Base-by-base conservation (phyloP, 305 asterid genomes). In the Salvia sclarea region DNA sequence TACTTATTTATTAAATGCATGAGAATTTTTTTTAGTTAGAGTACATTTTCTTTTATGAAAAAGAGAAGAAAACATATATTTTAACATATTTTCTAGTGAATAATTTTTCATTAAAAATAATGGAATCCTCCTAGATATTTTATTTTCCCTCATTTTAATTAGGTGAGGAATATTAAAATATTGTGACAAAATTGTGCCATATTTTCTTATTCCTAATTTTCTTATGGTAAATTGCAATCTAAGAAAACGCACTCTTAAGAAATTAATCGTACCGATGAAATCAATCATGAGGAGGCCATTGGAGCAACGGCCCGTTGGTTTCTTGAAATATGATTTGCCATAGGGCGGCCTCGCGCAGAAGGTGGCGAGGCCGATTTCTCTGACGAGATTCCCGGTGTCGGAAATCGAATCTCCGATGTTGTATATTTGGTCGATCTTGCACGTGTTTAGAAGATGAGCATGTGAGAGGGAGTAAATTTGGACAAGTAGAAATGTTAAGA, bases 241-340 rank as follows among this genome's bases (percentile, higher is more conserved):
- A n/a, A n/a, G n/a, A n/a, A n/a, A n/a, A n/a, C n/a, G n/a, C n/a
- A n/a, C n/a, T 0, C 3, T 30, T 2, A 30, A 0, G 6, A 30
- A 61, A 40, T n/a, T 3, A 9, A 1, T 18, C 2, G 16, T 63
- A 63, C 69, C 69, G 1, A 63, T 24, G 6, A 22, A 63, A 30
- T 63, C 69, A 16, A 63, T 63, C 69, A 63, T 63, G 2, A 63
- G 69, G 45, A 63, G 69, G 17, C 69, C 69, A 1, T 63, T 63
- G 30, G 69, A 63, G 56, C 69, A 63, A 0, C 57, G 56, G 43
- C 69, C 69, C 6, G 69, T 45, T 0, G 69, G 44, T 14, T 45
- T 45, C 38, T 47, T 25, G 31, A 30, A 63, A 25, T 3, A 63
- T 1, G 69, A 44, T 28, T 63, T 38, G 11, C 69, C 69, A 17